Conservation (phyloP, 2,329 filamentous ascomycete genomes). For the Alternaria rosae region DNA sequence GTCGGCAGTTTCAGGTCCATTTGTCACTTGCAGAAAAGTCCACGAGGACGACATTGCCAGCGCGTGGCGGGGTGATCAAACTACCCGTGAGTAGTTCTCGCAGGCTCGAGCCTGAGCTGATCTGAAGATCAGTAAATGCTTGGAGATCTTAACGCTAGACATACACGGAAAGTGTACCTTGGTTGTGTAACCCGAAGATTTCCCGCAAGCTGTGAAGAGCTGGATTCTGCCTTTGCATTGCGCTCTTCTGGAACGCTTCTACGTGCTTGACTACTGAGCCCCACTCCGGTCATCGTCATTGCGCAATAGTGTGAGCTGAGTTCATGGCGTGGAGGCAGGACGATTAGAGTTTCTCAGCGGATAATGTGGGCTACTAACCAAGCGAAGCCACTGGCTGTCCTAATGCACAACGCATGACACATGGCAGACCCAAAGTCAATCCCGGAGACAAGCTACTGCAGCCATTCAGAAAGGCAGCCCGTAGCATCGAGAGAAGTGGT, state of each 20-base stretch:
- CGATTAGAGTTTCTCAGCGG: constrained; percentile 27
- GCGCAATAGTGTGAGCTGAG: constrained; percentile 17
- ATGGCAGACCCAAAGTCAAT: constrained; percentile 21
- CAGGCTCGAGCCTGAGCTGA: constrained; percentile 8
- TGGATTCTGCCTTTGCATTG: constrained; percentile 4
- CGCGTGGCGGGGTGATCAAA: constrained; percentile 21
- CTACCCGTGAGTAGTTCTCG: constrained; percentile 25
- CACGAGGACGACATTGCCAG: constrained; percentile 15
- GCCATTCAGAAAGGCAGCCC: constrained; percentile 10
- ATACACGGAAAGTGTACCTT: constrained; percentile 4
- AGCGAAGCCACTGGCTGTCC: constrained; percentile 19
- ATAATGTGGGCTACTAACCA: constrained; percentile 17
- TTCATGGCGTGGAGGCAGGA: constrained; percentile 10
- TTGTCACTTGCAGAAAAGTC: constrained; percentile 32
- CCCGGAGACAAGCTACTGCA: constrained; percentile 12
- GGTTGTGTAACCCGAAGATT: not conserved
- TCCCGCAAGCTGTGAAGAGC: constrained; percentile 4
- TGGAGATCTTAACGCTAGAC: constrained; percentile 13
- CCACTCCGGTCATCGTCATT: constrained; percentile 8
- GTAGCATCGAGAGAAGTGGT: constrained; percentile 12
- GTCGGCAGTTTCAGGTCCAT: constrained; percentile 46
- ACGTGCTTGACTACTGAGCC: constrained; percentile 11
- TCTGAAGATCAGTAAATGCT: constrained; percentile 12
- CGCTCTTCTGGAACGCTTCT: constrained; percentile 22
- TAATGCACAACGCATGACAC: constrained; percentile 35